phyloP scores from a whole-genome alignment of 2,329 filamentous ascomycete species.

The Xylariaceae sp. region DNA sequence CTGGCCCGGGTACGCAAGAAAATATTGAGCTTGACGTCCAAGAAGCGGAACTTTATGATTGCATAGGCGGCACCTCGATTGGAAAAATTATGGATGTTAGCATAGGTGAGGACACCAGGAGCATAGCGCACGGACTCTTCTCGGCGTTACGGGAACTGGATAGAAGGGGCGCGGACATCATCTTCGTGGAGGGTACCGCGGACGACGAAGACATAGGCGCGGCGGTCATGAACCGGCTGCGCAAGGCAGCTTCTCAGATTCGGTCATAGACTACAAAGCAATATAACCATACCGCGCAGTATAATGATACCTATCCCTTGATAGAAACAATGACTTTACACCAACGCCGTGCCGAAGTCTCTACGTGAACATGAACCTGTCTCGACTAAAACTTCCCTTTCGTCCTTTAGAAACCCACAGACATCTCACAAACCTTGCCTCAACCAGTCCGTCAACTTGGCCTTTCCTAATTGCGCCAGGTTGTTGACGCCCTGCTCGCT shows the following conservation, averaged over 20 bases:
- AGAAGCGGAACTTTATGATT: constrained; percentile 44
- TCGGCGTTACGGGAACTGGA: constrained; percentile 86
- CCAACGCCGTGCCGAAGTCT: constrained; percentile 35
- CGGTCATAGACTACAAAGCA: constrained; percentile 47
- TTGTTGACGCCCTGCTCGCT: constrained; percentile 96
- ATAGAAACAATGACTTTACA: constrained; percentile 28
- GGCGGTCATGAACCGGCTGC: constrained; percentile 81
- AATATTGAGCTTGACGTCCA: constrained; percentile 42
- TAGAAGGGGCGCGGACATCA: constrained; percentile 74
- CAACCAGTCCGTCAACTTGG: constrained; percentile 87
- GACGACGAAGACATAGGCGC: constrained; percentile 81
- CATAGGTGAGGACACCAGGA: constrained; percentile 69
- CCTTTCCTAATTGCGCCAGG: constrained; percentile 89
- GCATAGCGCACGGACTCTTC: constrained; percentile 86
- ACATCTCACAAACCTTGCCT: constrained; percentile 71
- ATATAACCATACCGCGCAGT: constrained; percentile 23
- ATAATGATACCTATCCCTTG: constrained; percentile 23
- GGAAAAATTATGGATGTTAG: constrained; percentile 67
- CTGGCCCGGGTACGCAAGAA: constrained; percentile 23
- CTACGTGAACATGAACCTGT: constrained; percentile 23
- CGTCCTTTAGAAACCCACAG: background rate
- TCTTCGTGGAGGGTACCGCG: constrained; percentile 87
- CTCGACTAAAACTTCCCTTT: constrained; percentile 4
- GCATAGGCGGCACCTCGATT: constrained; percentile 34
- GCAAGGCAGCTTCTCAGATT: constrained; percentile 72